Percentiles rank a stretch among this genome's conserved stretches.
Conservation (phyloP, 148 eudicot species). For the Gaultheria prostrata region DNA sequence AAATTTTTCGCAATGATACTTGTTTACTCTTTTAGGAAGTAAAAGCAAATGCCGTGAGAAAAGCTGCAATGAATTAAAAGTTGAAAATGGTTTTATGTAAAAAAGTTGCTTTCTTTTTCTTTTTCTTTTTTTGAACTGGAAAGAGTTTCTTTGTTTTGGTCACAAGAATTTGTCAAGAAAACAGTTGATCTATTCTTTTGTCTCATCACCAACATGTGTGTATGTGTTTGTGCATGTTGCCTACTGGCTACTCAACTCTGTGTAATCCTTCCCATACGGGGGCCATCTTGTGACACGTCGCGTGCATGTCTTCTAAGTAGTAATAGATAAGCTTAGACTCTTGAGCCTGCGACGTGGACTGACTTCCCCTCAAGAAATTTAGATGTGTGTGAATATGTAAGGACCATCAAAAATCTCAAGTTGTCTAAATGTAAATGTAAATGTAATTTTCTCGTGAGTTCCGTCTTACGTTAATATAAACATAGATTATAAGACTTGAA, state of each 20-base stretch:
- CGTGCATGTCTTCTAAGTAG: too few species aligned
- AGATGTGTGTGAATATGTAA: too few species aligned
- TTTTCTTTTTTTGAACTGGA: too few species aligned
- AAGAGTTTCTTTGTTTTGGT: constrained; percentile 13
- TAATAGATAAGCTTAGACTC: not conserved
- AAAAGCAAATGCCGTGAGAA: constrained; percentile 4
- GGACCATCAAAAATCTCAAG: not conserved
- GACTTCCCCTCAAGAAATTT: not conserved
- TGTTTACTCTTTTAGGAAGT: not conserved
- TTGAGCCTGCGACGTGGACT: not conserved
- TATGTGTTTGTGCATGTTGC: not conserved
- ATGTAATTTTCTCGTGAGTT: too few species aligned
- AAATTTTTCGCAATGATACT: not conserved
- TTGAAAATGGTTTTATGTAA: not conserved
- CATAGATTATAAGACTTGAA: too few species aligned
- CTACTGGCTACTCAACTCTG: not conserved
- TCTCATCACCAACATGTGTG: not conserved
- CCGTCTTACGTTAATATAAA: too few species aligned
- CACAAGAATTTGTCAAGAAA: constrained; percentile 24
- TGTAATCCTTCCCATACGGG: not conserved
- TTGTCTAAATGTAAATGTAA: too few species aligned
- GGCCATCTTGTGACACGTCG: too few species aligned
- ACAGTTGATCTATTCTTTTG: constrained; percentile 17
- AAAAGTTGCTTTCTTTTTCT: constrained; percentile 5
- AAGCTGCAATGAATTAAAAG: constrained; percentile 6